Base-by-base conservation (phyloP, 495 filamentous ascomycete genomes). In the Penicillium coprophilum region DNA sequence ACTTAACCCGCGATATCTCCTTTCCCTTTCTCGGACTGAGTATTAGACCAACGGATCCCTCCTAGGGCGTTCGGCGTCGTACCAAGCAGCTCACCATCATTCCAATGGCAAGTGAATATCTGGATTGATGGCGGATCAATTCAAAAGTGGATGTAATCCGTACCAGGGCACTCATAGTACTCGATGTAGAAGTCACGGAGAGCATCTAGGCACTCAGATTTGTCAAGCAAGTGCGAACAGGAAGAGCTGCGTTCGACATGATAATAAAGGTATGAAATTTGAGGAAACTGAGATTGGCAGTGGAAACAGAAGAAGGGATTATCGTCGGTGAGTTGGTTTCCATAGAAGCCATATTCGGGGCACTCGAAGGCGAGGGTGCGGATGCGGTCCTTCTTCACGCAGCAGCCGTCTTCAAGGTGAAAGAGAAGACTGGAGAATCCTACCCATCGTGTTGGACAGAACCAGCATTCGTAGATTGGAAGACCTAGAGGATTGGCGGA, bases 381-480 rank as follows among this genome's bases (percentile, higher is more conserved):
- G 8, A 56, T 49, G 1, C 36, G 31, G 6, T 48, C 13, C 1
- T 13, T 7, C 13, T 48, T 49, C 3, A 56, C 36, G 15, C 53
- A 56, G 4, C 21, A 9, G 15, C 45, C 36, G 3, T 30, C 3
- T 28, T 56, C 44, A 1, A 48, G 45, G 19, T 56, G 53, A 9
- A 10, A 17, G 12, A 56, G 53, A 1, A 56, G 44, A 6, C 17
- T 38, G 0, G 44, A 49, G 9, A 56, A 56, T 0, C 36, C 44
- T 1, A 19, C 6, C 9, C 27, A 56, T 17, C 4, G 5, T 0
- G 19, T 12, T 4, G 36, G 32, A 12, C 53, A 56, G 24, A 56
- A 48, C 44, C 46, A 56, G 19, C 53, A 56, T 21, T 56, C 45
- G 32, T 39, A 56, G 23, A 11, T 21, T 7, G 10, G 45, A 3